Evolutionary conservation across 176 grass and related monocot species (phyloP), one percentile per base, ranked within the genome.

Genomic region (Saccharum spontaneum): DNA sequence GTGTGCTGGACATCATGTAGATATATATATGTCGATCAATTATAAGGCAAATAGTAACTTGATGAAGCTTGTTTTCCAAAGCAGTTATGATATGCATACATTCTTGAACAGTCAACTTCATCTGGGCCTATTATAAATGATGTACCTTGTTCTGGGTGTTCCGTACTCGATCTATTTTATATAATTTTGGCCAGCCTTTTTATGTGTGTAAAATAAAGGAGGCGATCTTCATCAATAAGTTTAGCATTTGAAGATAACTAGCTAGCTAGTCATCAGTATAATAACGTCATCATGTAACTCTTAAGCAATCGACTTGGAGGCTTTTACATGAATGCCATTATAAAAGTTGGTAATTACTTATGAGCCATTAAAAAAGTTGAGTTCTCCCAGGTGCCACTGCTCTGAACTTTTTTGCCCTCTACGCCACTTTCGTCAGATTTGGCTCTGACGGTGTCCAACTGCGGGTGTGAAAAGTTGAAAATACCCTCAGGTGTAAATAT

Each of bases 21-120:
- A 69, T 54, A 69, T 80, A 52, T 59, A n/a, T 55, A 55, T 55
- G 52, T 87, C 85, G 79, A 87, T 60, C 84, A 90, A 87, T 87
- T 80, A 87, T 84, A 52, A 52, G 83, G 20, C 59, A 83, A 83
- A 83, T 20, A 54, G 50, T 54, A 55, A 55, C 52, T 55, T 20
- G 52, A 55, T 50, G 14, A 50, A 50, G 14, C 15, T 50, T 50
- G 13, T 13, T 48, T 48, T 46, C 45, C 45, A 48, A 48, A 9
- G 41, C 41, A 44, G 41, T 2, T 44, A 44, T 44, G 41, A 5
- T 44, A 11, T 44, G 41, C 41, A 44, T 44, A 44, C 37, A 38
- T 38, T 44, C 41, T 44, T 44, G 10, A 44, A 44, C 41, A 44
- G 41, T 44, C 41, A 44, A 44, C 6, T 2, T 11, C 8, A 8